Percentiles rank a stretch among this genome's conserved stretches.
These are phyloP conservation scores for Yarrowia alimentaria DNA, from an alignment of 805 yeast species.

Conservation along the genomic window DNA sequence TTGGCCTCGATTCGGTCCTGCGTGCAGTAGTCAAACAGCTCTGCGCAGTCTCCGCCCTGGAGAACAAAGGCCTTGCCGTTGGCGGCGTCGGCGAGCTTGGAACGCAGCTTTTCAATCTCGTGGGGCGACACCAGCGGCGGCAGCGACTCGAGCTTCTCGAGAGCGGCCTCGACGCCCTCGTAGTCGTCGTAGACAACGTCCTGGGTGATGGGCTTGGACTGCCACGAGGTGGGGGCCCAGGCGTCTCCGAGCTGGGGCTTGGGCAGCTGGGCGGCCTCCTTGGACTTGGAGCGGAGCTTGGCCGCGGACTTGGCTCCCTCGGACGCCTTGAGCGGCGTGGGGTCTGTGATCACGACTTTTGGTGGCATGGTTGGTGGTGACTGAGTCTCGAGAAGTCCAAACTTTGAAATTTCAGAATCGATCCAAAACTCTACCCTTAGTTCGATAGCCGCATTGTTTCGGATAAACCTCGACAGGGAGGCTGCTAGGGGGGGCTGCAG, in stretches of 20 bases:
- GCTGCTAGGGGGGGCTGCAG: background rate
- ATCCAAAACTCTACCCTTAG: background rate
- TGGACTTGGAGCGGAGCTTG: constrained; percentile 41
- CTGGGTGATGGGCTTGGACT: constrained; percentile 44
- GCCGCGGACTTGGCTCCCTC: constrained; percentile 43
- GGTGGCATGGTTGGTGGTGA: constrained; percentile 31
- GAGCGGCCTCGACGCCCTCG: constrained; percentile 41
- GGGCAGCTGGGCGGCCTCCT: constrained; percentile 30
- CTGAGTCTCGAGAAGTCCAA: constrained; percentile 10
- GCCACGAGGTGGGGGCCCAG: constrained; percentile 47
- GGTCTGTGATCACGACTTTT: constrained; percentile 38
- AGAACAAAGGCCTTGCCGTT: constrained; percentile 46
- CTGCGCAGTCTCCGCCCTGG: constrained; percentile 49
- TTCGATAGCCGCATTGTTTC: constrained; percentile 19
- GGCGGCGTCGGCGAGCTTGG: constrained; percentile 43
- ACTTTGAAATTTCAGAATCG: constrained; percentile 2
- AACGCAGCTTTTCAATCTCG: constrained; percentile 42
- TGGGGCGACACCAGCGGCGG: constrained; percentile 46
- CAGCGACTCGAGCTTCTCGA: constrained; percentile 44
- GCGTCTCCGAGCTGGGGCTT: constrained; percentile 29
- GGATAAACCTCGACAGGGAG: background rate
- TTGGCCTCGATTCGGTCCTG: constrained; percentile 44
- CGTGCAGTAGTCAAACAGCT: constrained; percentile 46
- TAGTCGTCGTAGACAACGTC: constrained; percentile 46
- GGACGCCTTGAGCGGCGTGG: constrained; percentile 41